Percentiles rank a stretch among this genome's conserved stretches.
These are phyloP conservation scores for Scytalidium lignicola DNA, from an alignment of 2,329 filamentous ascomycete genomes.

Conservation along the genomic window DNA sequence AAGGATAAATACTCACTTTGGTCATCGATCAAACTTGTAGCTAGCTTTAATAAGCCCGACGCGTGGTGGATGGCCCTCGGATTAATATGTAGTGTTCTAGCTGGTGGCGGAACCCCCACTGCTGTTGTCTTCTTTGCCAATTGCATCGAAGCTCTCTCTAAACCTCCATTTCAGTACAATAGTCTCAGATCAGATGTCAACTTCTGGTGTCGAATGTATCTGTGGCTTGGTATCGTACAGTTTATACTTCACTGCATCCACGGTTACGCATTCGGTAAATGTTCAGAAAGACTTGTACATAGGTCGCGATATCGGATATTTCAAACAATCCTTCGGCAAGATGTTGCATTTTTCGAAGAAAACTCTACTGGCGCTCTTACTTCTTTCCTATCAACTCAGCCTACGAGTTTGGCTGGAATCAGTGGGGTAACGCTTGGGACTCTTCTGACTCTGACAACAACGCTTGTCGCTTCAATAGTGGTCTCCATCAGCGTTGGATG, in stretches of 20 bases:
- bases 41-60: constrained; percentile 69
- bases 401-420: constrained; percentile 59
- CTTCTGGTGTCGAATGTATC: constrained; percentile 82
- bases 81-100: constrained; percentile 65
- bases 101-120: constrained; percentile 71
- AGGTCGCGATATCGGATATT: constrained; percentile 76
- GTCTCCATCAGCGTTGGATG: constrained; percentile 37
- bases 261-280: constrained; percentile 69
- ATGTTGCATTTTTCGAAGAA: constrained; percentile 86
- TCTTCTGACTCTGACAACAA: constrained; percentile 70
- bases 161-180: constrained; percentile 4
- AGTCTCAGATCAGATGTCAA: constrained; percentile 61
- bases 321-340: constrained; percentile 79
- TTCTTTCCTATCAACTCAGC: constrained; percentile 76
- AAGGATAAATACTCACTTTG: constrained; percentile 36
- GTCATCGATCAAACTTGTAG: constrained; percentile 64
- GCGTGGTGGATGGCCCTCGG: constrained; percentile 65
- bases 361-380: constrained; percentile 84
- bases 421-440: constrained; percentile 81
- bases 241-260: constrained; percentile 62
- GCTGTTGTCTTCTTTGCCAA: constrained; percentile 80
- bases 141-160: constrained; percentile 67
- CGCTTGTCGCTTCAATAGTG: constrained; percentile 64
- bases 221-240: constrained; percentile 70
- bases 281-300: constrained; percentile 75